A percentile compares a stretch with the other conserved stretches of the same genome.
Conservation (phyloP, 805 yeast species). For the Blastobotrys robertii region DNA sequence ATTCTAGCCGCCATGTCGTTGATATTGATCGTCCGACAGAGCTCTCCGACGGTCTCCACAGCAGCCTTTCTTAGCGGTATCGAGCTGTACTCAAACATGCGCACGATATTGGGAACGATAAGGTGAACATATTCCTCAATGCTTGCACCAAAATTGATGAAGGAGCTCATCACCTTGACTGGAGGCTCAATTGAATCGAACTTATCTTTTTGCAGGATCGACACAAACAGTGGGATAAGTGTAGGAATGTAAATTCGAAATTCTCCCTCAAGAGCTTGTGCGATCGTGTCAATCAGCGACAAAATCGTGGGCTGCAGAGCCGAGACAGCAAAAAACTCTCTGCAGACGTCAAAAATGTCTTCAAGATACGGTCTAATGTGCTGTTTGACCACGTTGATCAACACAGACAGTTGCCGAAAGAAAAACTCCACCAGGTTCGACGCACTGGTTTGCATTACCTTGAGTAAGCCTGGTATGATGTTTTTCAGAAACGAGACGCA, state of each 20-base stretch:
- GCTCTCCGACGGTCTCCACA: conserved; percentile 70
- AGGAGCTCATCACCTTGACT: conserved; percentile 65
- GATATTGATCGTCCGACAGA: conserved; percentile 61
- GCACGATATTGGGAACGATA: conserved; percentile 73
- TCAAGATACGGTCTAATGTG: conserved; percentile 78
- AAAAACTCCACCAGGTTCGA: conserved; percentile 77
- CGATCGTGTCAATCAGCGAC: conserved; percentile 70
- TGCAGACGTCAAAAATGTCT: conserved; percentile 63
- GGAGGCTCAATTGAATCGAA: conserved; percentile 50
- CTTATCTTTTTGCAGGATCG: conserved; percentile 59
- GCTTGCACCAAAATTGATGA: conserved; percentile 79
- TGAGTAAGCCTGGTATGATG: conserved; percentile 77
- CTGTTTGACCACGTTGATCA: conserved; percentile 75
- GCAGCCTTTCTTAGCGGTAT: conserved; percentile 57
- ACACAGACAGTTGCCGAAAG: conserved; percentile 75
- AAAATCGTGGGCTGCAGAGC: conserved; percentile 71
- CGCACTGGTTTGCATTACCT: conserved; percentile 68
- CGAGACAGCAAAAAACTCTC: conserved; percentile 57
- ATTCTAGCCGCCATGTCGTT: conserved; percentile 87
- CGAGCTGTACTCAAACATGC: conserved; percentile 65
- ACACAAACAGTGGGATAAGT: conserved; percentile 64
- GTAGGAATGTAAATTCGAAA: conserved; percentile 76
- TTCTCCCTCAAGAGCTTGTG: conserved; percentile 83
- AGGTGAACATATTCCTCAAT: conserved; percentile 83
- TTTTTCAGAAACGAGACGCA: conserved; percentile 85